These are phyloP conservation scores for Hypoxylon crocopeplum DNA, from an alignment of 495 filamentous ascomycete species.

Conservation along the genomic window DNA sequence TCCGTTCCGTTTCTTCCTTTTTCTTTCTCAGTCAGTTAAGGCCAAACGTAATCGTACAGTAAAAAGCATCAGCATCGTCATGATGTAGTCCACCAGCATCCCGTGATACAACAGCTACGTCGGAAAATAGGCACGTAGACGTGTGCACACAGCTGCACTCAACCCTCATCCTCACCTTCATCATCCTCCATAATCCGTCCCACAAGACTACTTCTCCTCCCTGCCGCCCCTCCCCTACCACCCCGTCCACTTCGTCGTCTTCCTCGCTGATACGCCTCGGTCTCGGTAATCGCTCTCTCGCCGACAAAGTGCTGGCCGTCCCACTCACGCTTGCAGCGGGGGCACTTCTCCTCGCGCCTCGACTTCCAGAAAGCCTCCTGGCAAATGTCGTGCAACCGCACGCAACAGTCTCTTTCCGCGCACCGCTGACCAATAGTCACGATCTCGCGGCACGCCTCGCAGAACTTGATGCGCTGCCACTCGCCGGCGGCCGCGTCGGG, in stretches of 20 bases:
- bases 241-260: slow-evolving; percentile 43
- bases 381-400: slow-evolving; percentile 82
- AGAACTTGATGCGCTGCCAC: slow-evolving; percentile 80
- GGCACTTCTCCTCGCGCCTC: slow-evolving; percentile 67
- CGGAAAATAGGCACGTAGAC: too few relatives aligned
- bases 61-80: too few relatives aligned
- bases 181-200: slow-evolving; percentile 37
- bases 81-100: too few relatives aligned
- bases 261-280: slow-evolving; percentile 52
- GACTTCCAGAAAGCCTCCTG: slow-evolving; percentile 73
- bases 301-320: slow-evolving; percentile 78
- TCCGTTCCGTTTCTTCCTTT: too few relatives aligned
- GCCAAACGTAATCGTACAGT: too few relatives aligned
- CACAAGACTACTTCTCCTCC: slow-evolving; percentile 39
- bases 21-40: too few relatives aligned
- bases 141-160: too few relatives aligned
- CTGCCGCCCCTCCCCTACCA: background rate
- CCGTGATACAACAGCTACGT: too few relatives aligned
- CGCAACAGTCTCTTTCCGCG: slow-evolving; percentile 66
- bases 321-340: slow-evolving; percentile 76
- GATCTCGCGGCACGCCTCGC: slow-evolving; percentile 88
- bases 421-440: slow-evolving; percentile 90
- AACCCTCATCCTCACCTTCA: slow-evolving; percentile 37
- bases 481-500: slow-evolving; percentile 60
- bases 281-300: slow-evolving; percentile 70